Percentiles rank a stretch among this genome's conserved stretches.
Conservation (phyloP, 2,329 filamentous ascomycete genomes). For the Stemphylium vesicarium region DNA sequence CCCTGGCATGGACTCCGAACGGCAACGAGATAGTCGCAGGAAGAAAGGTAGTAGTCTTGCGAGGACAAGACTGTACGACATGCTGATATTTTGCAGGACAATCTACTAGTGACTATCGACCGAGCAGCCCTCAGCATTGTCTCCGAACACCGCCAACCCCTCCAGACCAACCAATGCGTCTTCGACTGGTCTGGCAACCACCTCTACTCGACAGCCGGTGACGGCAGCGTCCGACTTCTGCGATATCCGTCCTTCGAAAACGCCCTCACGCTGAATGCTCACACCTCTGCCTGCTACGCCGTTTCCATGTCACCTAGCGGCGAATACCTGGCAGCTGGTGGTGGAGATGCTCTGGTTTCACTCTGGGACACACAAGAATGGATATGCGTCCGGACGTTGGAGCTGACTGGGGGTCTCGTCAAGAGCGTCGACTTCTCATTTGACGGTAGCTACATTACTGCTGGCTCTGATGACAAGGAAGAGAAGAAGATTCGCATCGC, state of each 20-base stretch:
- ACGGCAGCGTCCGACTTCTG: slow-evolving; percentile 73
- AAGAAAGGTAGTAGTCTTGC: slow-evolving; percentile 65
- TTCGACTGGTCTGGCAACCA: slow-evolving; percentile 77
- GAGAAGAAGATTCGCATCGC: slow-evolving; percentile 72
- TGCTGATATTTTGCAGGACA: slow-evolving; percentile 54
- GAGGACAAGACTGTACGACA: background rate
- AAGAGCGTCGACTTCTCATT: slow-evolving; percentile 78
- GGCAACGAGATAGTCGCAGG: slow-evolving; percentile 74
- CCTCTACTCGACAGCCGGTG: slow-evolving; percentile 72
- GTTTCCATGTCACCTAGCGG: slow-evolving; percentile 74
- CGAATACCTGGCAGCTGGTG: slow-evolving; percentile 75
- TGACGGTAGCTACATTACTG: slow-evolving; percentile 76
- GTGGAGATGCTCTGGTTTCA: slow-evolving; percentile 75
- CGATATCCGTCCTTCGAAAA: slow-evolving; percentile 53
- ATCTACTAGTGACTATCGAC: slow-evolving; percentile 68
- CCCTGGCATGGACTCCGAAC: slow-evolving; percentile 75
- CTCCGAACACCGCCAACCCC: slow-evolving; percentile 64
- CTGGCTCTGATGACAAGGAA: slow-evolving; percentile 77
- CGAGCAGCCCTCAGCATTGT: slow-evolving; percentile 64
- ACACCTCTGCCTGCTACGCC: slow-evolving; percentile 74
- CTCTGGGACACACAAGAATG: slow-evolving; percentile 81
- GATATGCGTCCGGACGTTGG: slow-evolving; percentile 75
- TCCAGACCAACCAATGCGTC: slow-evolving; percentile 73
- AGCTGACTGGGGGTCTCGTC: slow-evolving; percentile 72
- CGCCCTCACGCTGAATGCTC: slow-evolving; percentile 69